Evolutionary conservation across 2,329 filamentous ascomycete species (phyloP).

Genomic region (Exserohilum turcica): DNA sequence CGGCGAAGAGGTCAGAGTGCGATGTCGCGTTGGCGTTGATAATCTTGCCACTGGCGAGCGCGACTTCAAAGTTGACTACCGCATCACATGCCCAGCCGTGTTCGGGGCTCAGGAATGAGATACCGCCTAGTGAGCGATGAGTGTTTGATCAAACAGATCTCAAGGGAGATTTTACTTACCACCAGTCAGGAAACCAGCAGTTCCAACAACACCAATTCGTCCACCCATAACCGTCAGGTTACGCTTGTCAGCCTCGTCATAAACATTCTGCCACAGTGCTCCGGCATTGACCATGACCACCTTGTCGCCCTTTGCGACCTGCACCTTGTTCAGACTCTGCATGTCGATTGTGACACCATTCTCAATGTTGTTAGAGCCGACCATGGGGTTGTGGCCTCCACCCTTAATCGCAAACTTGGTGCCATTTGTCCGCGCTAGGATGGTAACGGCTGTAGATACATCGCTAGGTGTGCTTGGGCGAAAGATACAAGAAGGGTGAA

Average conservation of each 20-base stretch:
- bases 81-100: slow-evolving; percentile 32
- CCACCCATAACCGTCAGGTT: slow-evolving; percentile 29
- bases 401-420: slow-evolving; percentile 32
- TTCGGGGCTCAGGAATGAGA: slow-evolving; percentile 27
- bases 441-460: slow-evolving; percentile 22
- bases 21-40: slow-evolving; percentile 45
- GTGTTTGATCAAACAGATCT: neutral
- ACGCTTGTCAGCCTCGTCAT: slow-evolving; percentile 30
- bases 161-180: slow-evolving; percentile 19
- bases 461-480: slow-evolving; percentile 25
- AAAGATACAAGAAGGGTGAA: slow-evolving; percentile 29
- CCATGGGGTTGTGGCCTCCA: slow-evolving; percentile 32
- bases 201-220: slow-evolving; percentile 36
- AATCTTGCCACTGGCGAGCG: slow-evolving; percentile 47
- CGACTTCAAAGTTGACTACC: slow-evolving; percentile 42
- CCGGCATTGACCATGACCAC: slow-evolving; percentile 34
- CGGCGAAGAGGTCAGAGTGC: slow-evolving; percentile 47
- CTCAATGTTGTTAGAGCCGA: slow-evolving; percentile 37
- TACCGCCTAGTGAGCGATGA: slow-evolving; percentile 18
- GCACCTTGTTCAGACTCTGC: slow-evolving; percentile 26
- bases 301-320: slow-evolving; percentile 16
- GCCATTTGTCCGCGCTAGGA: slow-evolving; percentile 13
- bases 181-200: slow-evolving; percentile 38
- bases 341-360: slow-evolving; percentile 43
- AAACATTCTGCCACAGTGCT: slow-evolving; percentile 45